Base-by-base conservation (phyloP, 352 stramenopile species). In the Phytopythium sindhum region DNA sequence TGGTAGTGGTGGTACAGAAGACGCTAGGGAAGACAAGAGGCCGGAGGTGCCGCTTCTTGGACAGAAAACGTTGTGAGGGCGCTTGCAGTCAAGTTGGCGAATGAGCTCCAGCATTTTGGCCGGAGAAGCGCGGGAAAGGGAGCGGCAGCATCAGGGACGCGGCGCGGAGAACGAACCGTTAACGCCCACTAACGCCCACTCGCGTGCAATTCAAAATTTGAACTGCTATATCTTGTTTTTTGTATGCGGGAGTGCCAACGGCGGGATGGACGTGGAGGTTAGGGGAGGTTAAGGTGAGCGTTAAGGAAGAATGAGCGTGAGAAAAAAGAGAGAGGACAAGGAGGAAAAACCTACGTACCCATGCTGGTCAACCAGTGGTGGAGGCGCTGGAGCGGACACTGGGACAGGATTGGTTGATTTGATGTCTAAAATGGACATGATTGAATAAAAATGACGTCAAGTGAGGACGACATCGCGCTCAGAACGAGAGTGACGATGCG, bases 61-160 rank as follows among this genome's bases (percentile, higher is more conserved):
- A 67, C 39, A 41, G 61, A 39, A 67, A 67, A 48, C 52, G 52
- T 15, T 54, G 53, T 67, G 61, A 67, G 23, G 61, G 47, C 52
- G 42, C 44, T 62, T 67, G 53, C 60, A 21, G 45, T 51, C 58
- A 29, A 64, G 29, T 42, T 48, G 44, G 58, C 45, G 58, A 55
- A 52, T 57, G 59, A 62, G 33, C 8, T 24, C 17, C 4, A 21
- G 0, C 19, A 4, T 26, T 9, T 14, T 5, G 42, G 7, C 3
- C 19, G 42, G 7, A n/a, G 21, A 21, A 5, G 42, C 19, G 17
- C 48, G 48, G 28, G 48, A 55, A 33, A 35, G 35, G 21, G 44
- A 35, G n/a, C 21, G 33, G 14, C 19, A 9, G n/a, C n/a, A 51
- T 2, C 17, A 29, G 35, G 35, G 55, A 61, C 55, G 19, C 35